These are phyloP conservation scores for Ophiostoma perfectum DNA, from an alignment of 2,329 filamentous ascomycete species.

Conservation along the genomic window DNA sequence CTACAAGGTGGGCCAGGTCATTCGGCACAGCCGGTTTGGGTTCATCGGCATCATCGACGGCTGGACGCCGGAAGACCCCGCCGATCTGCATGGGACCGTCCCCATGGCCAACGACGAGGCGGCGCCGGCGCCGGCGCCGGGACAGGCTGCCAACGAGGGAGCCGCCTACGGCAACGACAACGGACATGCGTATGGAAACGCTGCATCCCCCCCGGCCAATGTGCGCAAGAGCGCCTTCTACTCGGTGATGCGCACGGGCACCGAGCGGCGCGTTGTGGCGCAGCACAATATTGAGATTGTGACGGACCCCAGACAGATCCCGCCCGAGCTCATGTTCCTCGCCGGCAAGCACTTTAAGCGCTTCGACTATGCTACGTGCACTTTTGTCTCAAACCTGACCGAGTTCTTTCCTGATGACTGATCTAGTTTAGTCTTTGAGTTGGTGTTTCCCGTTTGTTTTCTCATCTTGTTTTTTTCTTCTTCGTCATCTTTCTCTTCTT, in stretches of 20 bases:
- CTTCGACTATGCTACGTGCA: slow-evolving; percentile 61
- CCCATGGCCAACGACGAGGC: not conserved
- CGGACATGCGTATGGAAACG: not conserved
- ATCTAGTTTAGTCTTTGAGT: slow-evolving; percentile 17
- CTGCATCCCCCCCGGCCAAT: no score
- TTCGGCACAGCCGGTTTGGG: slow-evolving; percentile 72
- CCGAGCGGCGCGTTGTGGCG: slow-evolving; percentile 63
- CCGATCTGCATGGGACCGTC: not conserved
- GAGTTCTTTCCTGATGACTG: slow-evolving; percentile 86
- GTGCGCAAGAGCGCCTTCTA: slow-evolving; percentile 42
- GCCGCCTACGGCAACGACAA: not conserved
- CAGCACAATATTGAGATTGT: slow-evolving; percentile 75
- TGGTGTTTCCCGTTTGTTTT: no score
- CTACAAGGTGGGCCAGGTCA: slow-evolving; percentile 75
- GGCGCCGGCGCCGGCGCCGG: not conserved
- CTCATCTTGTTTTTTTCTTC: not conserved
- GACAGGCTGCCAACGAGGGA: no score
- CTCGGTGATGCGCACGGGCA: slow-evolving; percentile 57
- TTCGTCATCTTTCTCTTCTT: slow-evolving; percentile 10
- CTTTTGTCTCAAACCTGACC: slow-evolving; percentile 73
- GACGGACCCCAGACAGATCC: slow-evolving; percentile 42
- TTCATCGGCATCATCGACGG: slow-evolving; percentile 80
- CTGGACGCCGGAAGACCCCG: slow-evolving; percentile 56
- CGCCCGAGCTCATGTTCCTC: slow-evolving; percentile 56
- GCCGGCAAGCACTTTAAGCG: slow-evolving; percentile 86